These are phyloP conservation scores for Astragalus membranaceus DNA, from an alignment of 306 rosid genomes.

Conservation along the genomic window DNA sequence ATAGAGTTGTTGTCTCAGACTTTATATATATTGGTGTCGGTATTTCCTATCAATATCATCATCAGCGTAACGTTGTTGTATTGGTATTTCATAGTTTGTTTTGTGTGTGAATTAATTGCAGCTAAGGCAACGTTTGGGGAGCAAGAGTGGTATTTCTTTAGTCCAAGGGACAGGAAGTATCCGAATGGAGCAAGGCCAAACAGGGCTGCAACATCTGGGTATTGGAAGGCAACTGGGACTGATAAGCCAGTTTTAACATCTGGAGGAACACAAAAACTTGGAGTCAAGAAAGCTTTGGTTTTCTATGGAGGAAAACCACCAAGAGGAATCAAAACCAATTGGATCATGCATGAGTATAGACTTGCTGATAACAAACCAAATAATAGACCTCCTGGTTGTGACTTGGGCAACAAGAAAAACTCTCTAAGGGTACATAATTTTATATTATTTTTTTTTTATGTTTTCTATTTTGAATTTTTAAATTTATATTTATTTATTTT, in stretches of 20 bases:
- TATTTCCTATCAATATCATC: too few species aligned
- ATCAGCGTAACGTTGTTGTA: too few species aligned
- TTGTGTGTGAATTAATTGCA: constrained; percentile 11
- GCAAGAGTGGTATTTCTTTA: constrained; percentile 93
- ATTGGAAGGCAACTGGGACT: constrained; percentile 97
- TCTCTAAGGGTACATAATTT: constrained; percentile 49
- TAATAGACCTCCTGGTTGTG: constrained; percentile 66
- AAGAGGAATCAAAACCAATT: constrained; percentile 79
- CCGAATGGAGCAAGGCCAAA: constrained; percentile 96
- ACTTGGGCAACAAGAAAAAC: constrained; percentile 79
- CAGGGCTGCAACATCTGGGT: constrained; percentile 89
- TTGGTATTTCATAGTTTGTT: not conserved
- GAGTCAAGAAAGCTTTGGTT: constrained; percentile 90
- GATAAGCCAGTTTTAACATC: constrained; percentile 79
- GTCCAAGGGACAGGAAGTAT: constrained; percentile 91
- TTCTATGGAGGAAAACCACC: constrained; percentile 96
- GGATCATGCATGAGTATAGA: constrained; percentile 98
- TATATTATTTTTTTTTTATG: not conserved
- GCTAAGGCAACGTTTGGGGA: constrained; percentile 95
- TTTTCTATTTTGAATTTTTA: not conserved
- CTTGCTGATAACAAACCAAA: constrained; percentile 57
- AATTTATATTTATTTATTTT: not conserved
- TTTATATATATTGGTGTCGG: too few species aligned
- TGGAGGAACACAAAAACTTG: constrained; percentile 61
- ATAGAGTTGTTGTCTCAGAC: too few species aligned